phyloP scores from a whole-genome alignment of 257 asterid genomes.

The Nicotiana obtusifolia region DNA sequence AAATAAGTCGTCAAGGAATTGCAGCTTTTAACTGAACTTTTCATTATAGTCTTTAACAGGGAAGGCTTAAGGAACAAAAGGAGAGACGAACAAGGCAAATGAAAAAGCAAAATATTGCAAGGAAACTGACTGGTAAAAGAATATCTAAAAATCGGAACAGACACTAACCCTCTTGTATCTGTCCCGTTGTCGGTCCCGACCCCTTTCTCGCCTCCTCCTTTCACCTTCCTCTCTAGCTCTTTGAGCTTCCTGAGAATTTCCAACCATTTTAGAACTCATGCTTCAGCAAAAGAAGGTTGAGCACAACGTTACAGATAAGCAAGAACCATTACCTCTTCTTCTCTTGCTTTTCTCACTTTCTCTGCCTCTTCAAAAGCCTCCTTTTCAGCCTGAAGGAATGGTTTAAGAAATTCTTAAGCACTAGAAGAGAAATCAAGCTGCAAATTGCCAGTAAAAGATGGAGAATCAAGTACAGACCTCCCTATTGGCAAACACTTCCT shows the following conservation, averaged over 20 bases:
- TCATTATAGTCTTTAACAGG: neutral
- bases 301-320: neutral
- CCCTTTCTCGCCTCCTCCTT: constrained; percentile 74
- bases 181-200: constrained; percentile 45
- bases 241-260: constrained; percentile 53
- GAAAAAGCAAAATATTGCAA: too few relatives aligned
- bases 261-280: constrained; percentile 10
- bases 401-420: constrained; percentile 6
- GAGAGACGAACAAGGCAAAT: neutral
- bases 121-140: neutral
- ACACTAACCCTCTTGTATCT: constrained; percentile 53
- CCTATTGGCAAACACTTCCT: constrained; percentile 71
- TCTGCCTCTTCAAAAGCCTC: constrained; percentile 31
- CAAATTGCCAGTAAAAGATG: constrained; percentile 7
- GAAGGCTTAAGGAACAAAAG: neutral
- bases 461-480: constrained; percentile 46
- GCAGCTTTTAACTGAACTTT: neutral
- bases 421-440: constrained; percentile 3
- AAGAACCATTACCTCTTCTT: constrained; percentile 34
- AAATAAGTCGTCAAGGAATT: neutral
- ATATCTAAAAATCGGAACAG: neutral
- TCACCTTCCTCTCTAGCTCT: constrained; percentile 97
- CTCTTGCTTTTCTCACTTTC: constrained; percentile 20
- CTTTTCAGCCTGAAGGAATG: constrained; percentile 21
- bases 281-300: neutral